Percentiles rank a stretch among this genome's conserved stretches.
Evolutionary conservation across 495 filamentous ascomycete species (phyloP).

Genomic region (Trichoderma virens): DNA sequence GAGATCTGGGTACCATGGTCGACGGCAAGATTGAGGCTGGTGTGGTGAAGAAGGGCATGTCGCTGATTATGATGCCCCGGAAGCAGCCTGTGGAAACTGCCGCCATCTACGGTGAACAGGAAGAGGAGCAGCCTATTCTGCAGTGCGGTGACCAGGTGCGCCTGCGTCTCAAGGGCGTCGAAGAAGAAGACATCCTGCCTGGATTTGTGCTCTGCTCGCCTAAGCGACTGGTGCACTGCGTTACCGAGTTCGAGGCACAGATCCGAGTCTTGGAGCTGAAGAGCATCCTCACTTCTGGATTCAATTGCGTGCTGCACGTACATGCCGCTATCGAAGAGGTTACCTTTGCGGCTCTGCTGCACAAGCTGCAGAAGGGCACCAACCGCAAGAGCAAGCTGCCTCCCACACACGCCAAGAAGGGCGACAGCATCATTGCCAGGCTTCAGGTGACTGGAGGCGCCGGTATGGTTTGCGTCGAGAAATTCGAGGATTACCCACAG

Average conservation of each 20-base stretch:
- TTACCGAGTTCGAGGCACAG: slow-evolving; percentile 87
- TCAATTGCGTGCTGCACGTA: slow-evolving; percentile 90
- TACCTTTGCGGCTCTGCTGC: slow-evolving; percentile 75
- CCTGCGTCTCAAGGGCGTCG: slow-evolving; percentile 81
- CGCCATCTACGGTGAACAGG: slow-evolving; percentile 88
- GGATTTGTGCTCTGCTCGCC: slow-evolving; percentile 94
- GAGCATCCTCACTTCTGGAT: slow-evolving; percentile 69
- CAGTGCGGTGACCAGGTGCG: slow-evolving; percentile 94
- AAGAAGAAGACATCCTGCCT: slow-evolving; percentile 94
- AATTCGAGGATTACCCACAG: slow-evolving; percentile 89
- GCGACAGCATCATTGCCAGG: slow-evolving; percentile 86
- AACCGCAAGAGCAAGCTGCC: slow-evolving; percentile 84
- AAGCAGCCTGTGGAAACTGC: slow-evolving; percentile 68
- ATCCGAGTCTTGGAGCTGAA: slow-evolving; percentile 93
- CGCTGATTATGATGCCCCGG: slow-evolving; percentile 90
- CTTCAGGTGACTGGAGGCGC: slow-evolving; percentile 79
- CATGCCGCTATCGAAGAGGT: slow-evolving; percentile 95
- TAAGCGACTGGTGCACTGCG: slow-evolving; percentile 85
- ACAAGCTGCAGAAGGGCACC: slow-evolving; percentile 97
- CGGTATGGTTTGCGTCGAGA: slow-evolving; percentile 83
- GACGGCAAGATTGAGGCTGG: slow-evolving; percentile 97
- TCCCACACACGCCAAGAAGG: slow-evolving; percentile 85
- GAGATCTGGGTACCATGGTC: slow-evolving; percentile 94
- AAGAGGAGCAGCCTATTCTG: slow-evolving; percentile 75
- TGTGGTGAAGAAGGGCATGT: slow-evolving; percentile 77